Evolutionary conservation across 2,329 filamentous ascomycete genomes (phyloP), one percentile per base, ranked within the genome.

Genomic region (Zasmidium cellare): DNA sequence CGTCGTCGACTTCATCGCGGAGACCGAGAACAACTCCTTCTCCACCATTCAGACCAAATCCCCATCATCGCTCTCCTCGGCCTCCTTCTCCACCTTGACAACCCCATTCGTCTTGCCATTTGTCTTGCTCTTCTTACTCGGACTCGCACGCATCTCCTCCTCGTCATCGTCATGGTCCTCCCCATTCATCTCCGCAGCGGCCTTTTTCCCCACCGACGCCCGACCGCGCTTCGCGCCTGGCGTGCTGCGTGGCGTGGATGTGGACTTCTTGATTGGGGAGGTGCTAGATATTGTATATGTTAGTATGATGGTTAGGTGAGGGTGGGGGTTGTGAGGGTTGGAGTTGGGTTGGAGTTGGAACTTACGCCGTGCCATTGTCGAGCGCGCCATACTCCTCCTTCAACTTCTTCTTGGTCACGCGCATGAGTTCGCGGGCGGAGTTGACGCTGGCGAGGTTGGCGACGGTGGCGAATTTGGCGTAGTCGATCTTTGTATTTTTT

Each of bases 391-490:
- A 69, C 56, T 69, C 69, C 24, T 58, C 59, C 31, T 65, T 67
- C 28, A 72, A 60, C 51, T 72, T 73, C 53, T 71, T 72, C 61
- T 72, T 73, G 46, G 69, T 70, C 9, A 70, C 65, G 57, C 71
- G 70, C 63, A 73, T 62, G 55, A 70, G 62, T 58, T 73, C 71
- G 56, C 67, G 64, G 41, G 70, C 71, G 25, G 65, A 69, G 50
- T 55, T 47, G 46, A 65, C 55, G 41, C 63, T 60, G 28, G 63
- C 62, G 60, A 69, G 66, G 57, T 62, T 61, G 45, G 68, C 66
- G 59, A 72, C 57, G 22, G 53, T 22, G 58, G 59, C 58, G 66
- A 72, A 71, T 58, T 70, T 70, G 24, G 64, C 63, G 59, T 68
- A 72, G 65, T 73, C 67, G 66, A 73, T 69, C 69, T 72, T n/a